phyloP scores from a whole-genome alignment of 2,329 filamentous ascomycete genomes.

The Fusarium sp. region DNA sequence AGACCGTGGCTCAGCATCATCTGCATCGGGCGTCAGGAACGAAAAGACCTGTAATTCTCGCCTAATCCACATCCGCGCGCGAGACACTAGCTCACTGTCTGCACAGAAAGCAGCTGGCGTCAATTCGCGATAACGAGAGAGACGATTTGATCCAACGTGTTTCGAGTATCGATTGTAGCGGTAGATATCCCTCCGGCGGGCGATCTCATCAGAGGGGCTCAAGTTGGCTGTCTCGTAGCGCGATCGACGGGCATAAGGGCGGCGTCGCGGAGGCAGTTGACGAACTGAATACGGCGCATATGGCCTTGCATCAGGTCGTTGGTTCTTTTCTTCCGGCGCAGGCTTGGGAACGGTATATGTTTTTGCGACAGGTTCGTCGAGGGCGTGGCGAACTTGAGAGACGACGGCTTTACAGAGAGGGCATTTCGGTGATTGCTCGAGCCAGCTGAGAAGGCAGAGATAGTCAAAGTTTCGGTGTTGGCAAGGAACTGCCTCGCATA shows the following conservation, averaged over 20 bases:
- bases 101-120: constrained; percentile 72
- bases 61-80: constrained; percentile 83
- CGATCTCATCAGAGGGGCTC: constrained; percentile 33
- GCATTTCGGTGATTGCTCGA: constrained; percentile 76
- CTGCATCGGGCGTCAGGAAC: constrained; percentile 65
- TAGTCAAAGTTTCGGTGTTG: constrained; percentile 86
- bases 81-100: constrained; percentile 75
- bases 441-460: constrained; percentile 83
- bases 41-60: constrained; percentile 86
- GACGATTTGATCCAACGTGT: constrained; percentile 82
- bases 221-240: constrained; percentile 10
- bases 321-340: not conserved
- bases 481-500: constrained; percentile 79
- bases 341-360: constrained; percentile 66
- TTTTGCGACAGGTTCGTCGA: constrained; percentile 58
- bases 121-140: constrained; percentile 80
- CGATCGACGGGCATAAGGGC: constrained; percentile 14
- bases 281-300: constrained; percentile 11
- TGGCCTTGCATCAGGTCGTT: constrained; percentile 2
- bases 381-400: constrained; percentile 72
- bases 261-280: constrained; percentile 14
- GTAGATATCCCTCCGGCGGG: constrained; percentile 77
- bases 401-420: constrained; percentile 78
- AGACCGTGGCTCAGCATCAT: constrained; percentile 18
- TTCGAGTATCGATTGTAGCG: constrained; percentile 76